phyloP scores from a whole-genome alignment of 2,329 filamentous ascomycete genomes.

The Arthroderma sp. region DNA sequence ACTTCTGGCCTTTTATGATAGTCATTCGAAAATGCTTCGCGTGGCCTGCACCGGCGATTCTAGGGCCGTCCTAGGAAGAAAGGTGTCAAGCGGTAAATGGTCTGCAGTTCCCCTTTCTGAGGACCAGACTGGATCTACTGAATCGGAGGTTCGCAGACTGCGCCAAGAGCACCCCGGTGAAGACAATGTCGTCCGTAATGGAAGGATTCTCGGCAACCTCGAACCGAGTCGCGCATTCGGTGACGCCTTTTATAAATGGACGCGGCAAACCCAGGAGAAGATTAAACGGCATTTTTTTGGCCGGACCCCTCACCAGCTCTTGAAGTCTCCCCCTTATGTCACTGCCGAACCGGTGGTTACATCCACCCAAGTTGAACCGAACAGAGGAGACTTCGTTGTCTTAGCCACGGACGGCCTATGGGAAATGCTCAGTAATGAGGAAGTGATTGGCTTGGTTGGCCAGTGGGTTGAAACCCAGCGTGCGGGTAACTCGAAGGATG shows the following conservation, averaged over 20 bases:
- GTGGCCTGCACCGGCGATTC: slow-evolving; percentile 94
- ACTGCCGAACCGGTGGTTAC: slow-evolving; percentile 92
- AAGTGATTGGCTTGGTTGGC: slow-evolving; percentile 89
- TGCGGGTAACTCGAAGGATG: slow-evolving; percentile 26
- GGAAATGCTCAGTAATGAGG: slow-evolving; percentile 99
- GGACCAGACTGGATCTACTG: slow-evolving; percentile 85
- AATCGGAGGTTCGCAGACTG: slow-evolving; percentile 69
- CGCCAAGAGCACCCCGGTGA: slow-evolving; percentile 81
- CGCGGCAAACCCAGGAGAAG: slow-evolving; percentile 65
- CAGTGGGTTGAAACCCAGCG: slow-evolving; percentile 83
- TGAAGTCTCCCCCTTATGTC: slow-evolving; percentile 91
- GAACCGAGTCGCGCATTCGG: slow-evolving; percentile 93
- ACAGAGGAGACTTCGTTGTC: slow-evolving; percentile 86
- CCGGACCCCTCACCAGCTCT: slow-evolving; percentile 57
- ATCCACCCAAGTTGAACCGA: slow-evolving; percentile 78
- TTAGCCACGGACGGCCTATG: slow-evolving; percentile 93
- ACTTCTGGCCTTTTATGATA: slow-evolving; percentile 91
- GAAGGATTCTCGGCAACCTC: slow-evolving; percentile 78
- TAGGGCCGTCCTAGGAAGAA: slow-evolving; percentile 79
- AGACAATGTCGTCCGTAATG: slow-evolving; percentile 73
- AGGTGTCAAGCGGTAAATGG: slow-evolving; percentile 73
- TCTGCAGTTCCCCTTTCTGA: slow-evolving; percentile 76
- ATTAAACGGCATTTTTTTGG: slow-evolving; percentile 81
- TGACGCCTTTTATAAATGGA: slow-evolving; percentile 96
- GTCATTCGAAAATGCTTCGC: slow-evolving; percentile 68